Evolutionary conservation across 305 asterid genomes (phyloP), one percentile per base, ranked within the genome.

Genomic region (Fraxinus paxiana): DNA sequence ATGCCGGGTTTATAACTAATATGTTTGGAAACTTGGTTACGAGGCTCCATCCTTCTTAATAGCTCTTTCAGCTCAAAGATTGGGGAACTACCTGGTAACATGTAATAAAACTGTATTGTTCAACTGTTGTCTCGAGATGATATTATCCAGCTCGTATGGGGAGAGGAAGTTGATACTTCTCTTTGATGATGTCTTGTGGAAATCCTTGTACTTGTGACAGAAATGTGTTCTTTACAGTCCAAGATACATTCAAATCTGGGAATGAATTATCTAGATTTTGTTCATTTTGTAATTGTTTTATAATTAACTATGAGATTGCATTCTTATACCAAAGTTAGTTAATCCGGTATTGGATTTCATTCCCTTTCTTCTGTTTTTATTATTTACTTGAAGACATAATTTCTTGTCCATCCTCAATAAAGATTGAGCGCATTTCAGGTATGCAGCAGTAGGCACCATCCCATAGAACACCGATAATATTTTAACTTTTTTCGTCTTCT

Each of bases 1-100:
- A 83, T 96, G 99, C 74, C 89, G 26, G 59, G 87, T 90, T 72
- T 90, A 90, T 84, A 82, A 84, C 78, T 87, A 83, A 83, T 6
- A 13, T 48, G 41, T 15, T 33, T 70, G 75, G 20, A 30, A 28
- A 13, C 38, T 30, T 17, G 41, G 20, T 28, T 30, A 31, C 3
- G 26, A 31, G 43, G 43, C 75, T 15, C 43, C 10, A 2, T 13
- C 24, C 75, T 30, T 30, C 74, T n/a, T 5, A 26, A 10, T 4
- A 30, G 22, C 43, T 70, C 75, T 69, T 31, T 69, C 43, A 30
- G 38, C 75, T 6, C 73, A 26, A 26, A 28, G 35, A 26, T 10
- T 28, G 73, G 20, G 8, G 73, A 28, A 67, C 38, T 13, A 4
- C 18, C 73, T 9, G 20, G 20, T 67, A 30, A 28, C 33, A 1